Evolutionary conservation across 2,329 filamentous ascomycete species (phyloP).

Genomic region (Trichoderma sp.): DNA sequence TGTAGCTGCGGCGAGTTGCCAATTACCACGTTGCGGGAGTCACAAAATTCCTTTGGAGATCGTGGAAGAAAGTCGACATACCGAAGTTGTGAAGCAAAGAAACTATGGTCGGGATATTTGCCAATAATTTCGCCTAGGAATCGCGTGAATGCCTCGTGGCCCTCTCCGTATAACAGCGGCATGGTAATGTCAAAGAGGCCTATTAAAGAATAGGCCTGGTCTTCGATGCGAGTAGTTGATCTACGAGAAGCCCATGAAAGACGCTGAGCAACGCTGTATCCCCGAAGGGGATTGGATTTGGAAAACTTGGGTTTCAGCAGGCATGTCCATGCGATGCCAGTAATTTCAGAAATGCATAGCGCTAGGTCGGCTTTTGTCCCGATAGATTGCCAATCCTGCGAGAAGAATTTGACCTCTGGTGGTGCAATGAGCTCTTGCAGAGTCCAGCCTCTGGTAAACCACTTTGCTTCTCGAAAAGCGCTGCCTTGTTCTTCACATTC

Average conservation of each 20-base stretch:
- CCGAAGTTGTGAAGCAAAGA: slow-evolving; percentile 8
- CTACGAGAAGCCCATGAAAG: slow-evolving; percentile 31
- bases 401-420: slow-evolving; percentile 18
- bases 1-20: slow-evolving; percentile 4
- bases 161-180: slow-evolving; percentile 24
- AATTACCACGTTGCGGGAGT: background rate
- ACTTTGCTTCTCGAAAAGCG: slow-evolving; percentile 15
- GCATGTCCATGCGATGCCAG: slow-evolving; percentile 11
- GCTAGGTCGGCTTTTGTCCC: slow-evolving; percentile 1
- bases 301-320: background rate
- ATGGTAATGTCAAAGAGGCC: slow-evolving; percentile 23
- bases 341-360: slow-evolving; percentile 10
- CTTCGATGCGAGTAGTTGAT: slow-evolving; percentile 25
- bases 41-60: slow-evolving; percentile 6
- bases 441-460: slow-evolving; percentile 29
- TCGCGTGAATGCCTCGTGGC: slow-evolving; percentile 16
- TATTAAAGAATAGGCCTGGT: slow-evolving; percentile 23
- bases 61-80: slow-evolving; percentile 11
- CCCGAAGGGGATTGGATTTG: slow-evolving; percentile 13
- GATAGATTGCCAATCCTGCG: slow-evolving; percentile 5
- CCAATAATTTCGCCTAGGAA: slow-evolving; percentile 1
- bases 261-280: slow-evolving; percentile 23
- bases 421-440: slow-evolving; percentile 28
- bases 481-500: background rate
- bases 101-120: background rate